Evolutionary conservation across 495 filamentous ascomycete species (phyloP).

Genomic region (Podospora pseudopauciseta): DNA sequence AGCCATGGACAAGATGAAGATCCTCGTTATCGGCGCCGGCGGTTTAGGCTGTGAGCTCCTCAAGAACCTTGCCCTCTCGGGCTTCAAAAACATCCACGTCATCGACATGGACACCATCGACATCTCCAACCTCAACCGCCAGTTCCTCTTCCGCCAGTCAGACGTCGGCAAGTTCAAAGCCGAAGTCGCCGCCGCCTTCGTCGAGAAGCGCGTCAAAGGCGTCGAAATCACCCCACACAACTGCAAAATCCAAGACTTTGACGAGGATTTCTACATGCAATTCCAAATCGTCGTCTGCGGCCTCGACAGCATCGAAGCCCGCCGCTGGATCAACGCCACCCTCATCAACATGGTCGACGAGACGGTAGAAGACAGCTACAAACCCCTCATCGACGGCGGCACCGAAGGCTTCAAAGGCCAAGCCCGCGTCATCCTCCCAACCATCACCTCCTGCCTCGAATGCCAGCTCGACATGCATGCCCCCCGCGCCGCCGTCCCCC

Average conservation of each 20-base stretch:
- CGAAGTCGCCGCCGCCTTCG: conserved; percentile 85
- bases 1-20: conserved; percentile 50
- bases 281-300: conserved; percentile 93
- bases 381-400: conserved; percentile 93
- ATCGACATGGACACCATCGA: conserved; percentile 99
- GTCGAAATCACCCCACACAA: conserved; percentile 92
- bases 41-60: conserved; percentile 95
- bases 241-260: conserved; percentile 94
- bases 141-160: conserved; percentile 89
- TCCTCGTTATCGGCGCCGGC: conserved; percentile 65
- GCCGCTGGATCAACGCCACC: conserved; percentile 96
- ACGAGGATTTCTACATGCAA: conserved; percentile 96
- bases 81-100: conserved; percentile 95
- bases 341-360: conserved; percentile 82
- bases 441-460: conserved; percentile 91
- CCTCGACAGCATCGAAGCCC: conserved; percentile 94
- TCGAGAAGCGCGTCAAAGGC: conserved; percentile 80
- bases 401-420: conserved; percentile 99
- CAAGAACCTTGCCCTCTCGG: conserved; percentile 92
- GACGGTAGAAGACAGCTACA: conserved; percentile 68
- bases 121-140: conserved; percentile 95
- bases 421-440: conserved; percentile 86
- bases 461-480: conserved; percentile 98
- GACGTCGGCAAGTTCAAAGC: conserved; percentile 96
- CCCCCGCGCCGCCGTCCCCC: conserved; percentile 85